Evolutionary conservation across 2,329 filamentous ascomycete species (phyloP).

Genomic region (Monosporascus sp.): DNA sequence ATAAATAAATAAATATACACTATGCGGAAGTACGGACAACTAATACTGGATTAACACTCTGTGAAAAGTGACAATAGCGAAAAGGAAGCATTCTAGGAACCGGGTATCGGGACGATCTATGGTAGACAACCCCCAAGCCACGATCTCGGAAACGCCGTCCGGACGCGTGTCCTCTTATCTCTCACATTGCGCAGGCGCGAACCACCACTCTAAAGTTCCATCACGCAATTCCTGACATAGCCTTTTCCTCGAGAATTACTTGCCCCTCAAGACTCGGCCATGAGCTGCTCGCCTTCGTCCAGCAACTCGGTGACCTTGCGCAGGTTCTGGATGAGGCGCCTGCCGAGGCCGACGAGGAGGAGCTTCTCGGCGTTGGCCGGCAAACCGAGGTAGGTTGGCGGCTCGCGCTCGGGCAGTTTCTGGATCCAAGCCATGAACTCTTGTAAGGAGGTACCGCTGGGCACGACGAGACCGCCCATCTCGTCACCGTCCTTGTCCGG

Average conservation of each 20-base stretch:
- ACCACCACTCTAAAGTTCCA: no score
- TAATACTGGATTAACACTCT: no score
- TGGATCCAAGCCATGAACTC: conserved; percentile 93
- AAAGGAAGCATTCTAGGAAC: no score
- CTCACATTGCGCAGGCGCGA: no score
- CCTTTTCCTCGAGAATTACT: not conserved
- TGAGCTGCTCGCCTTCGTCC: conserved; percentile 89
- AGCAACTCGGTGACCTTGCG: conserved; percentile 80
- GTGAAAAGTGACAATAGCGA: no score
- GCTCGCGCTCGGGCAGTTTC: conserved; percentile 86
- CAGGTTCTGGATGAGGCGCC: conserved; percentile 77
- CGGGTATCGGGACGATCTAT: no score
- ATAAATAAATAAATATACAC: no score
- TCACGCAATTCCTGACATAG: no score
- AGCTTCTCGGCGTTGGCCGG: conserved; percentile 96
- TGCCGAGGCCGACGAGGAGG: conserved; percentile 80
- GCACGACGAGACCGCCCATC: conserved; percentile 56
- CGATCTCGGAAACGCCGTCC: no score
- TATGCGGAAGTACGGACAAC: no score
- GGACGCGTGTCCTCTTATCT: no score
- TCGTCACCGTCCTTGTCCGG: conserved; percentile 45
- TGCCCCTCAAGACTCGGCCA: conserved; percentile 52
- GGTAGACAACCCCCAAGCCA: no score
- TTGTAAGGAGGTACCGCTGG: conserved; percentile 72
- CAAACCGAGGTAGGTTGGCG: conserved; percentile 88